Evolutionary conservation across 306 rosid species (phyloP).

Genomic region (Ormosia semicastrata): DNA sequence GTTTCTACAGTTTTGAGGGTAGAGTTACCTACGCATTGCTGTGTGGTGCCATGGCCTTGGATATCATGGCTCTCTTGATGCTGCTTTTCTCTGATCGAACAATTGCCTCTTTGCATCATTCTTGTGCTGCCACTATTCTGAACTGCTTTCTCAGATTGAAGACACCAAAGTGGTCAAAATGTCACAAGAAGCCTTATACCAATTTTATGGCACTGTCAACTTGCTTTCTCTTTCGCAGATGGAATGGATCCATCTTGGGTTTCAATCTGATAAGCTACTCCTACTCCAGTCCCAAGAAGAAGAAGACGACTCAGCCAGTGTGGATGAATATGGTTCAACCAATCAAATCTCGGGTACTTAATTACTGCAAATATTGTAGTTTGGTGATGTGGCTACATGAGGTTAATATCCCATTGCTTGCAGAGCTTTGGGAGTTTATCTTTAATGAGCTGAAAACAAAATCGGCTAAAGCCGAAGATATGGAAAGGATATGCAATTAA

Average conservation of each 20-base stretch:
- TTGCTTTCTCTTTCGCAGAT: conserved; percentile 24
- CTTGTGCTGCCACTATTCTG: neutral
- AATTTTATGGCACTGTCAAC: neutral
- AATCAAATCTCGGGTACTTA: too few species aligned
- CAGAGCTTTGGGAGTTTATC: neutral
- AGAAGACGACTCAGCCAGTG: too few species aligned
- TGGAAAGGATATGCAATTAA: neutral
- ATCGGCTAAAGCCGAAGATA: neutral
- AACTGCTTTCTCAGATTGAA: neutral
- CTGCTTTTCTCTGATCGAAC: conserved; percentile 34
- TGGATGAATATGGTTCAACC: too few species aligned
- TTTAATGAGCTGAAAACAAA: neutral
- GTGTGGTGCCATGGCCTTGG: conserved; percentile 33
- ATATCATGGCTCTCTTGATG: conserved; percentile 19
- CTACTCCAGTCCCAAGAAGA: too few species aligned
- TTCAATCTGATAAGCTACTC: conserved; percentile 28
- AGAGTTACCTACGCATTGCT: conserved; percentile 37
- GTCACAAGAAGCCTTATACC: neutral
- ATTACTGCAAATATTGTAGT: neutral
- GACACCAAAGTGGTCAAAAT: neutral
- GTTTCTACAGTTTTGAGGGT: conserved; percentile 1
- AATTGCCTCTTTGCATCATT: neutral
- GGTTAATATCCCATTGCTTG: too few species aligned
- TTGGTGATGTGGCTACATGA: neutral
- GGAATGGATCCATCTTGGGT: conserved; percentile 26